phyloP scores from a whole-genome alignment of 352 stramenopile genomes.

The Phytophthora colocasiae region DNA sequence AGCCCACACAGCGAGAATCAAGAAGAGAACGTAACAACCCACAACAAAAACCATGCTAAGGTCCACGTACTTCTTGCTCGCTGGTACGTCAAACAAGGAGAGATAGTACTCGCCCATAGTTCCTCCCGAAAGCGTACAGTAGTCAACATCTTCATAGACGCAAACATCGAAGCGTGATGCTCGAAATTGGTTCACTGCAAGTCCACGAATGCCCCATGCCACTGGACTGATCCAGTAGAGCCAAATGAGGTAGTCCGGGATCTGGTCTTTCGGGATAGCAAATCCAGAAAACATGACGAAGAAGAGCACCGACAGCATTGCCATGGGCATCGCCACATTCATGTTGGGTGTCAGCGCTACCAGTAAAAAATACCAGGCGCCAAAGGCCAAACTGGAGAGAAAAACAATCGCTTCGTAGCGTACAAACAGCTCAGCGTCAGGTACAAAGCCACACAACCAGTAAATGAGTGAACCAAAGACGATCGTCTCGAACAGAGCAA shows the following conservation, averaged over 20 bases:
- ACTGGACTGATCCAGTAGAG: conserved; percentile 58
- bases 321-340: conserved; percentile 50
- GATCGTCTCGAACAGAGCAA: conserved; percentile 64
- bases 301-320: conserved; percentile 54
- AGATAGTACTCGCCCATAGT: conserved; percentile 55
- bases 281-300: conserved; percentile 63
- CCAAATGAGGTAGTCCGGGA: conserved; percentile 56
- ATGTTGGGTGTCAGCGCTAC: conserved; percentile 44
- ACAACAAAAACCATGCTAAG: conserved; percentile 48
- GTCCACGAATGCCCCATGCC: conserved; percentile 37
- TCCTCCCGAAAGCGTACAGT: conserved; percentile 30
- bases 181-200: conserved; percentile 50
- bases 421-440: conserved; percentile 41
- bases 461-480: conserved; percentile 85
- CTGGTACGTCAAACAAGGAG: conserved; percentile 44
- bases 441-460: conserved; percentile 73
- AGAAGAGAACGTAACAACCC: conserved; percentile 45
- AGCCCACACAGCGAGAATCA: conserved; percentile 33
- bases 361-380: conserved; percentile 56
- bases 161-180: conserved; percentile 45
- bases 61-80: conserved; percentile 41
- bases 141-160: conserved; percentile 40
- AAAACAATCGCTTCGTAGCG: conserved; percentile 53
- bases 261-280: conserved; percentile 51
- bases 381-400: conserved; percentile 53